phyloP scores from a whole-genome alignment of 306 rosid species.

The Vigna radiata region DNA sequence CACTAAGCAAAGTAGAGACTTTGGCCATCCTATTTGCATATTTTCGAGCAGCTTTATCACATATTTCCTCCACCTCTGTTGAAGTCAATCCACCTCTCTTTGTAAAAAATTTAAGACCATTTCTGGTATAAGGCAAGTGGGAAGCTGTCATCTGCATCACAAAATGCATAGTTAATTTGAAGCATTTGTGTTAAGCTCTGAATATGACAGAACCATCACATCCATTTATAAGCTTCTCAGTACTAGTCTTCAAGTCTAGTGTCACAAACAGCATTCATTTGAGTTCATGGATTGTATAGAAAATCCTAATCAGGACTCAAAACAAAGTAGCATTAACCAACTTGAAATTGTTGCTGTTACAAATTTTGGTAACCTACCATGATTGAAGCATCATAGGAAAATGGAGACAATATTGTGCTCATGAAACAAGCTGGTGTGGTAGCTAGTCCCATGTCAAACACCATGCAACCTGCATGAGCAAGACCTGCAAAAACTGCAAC shows the following conservation, averaged over 20 bases:
- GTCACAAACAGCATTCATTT: no score
- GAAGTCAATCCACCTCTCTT: conserved; percentile 83
- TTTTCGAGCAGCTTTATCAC: conserved; percentile 76
- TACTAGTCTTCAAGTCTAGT: conserved; percentile 2
- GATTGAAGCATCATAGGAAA: conserved; percentile 82
- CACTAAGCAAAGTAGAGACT: conserved; percentile 64
- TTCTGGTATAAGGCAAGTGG: conserved; percentile 87
- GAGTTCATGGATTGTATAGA: no score
- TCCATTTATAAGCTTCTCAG: not conserved
- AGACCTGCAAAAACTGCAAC: conserved; percentile 79
- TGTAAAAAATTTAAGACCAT: conserved; percentile 88
- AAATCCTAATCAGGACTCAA: no score
- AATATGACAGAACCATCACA: conserved; percentile 3
- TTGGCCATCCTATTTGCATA: conserved; percentile 73
- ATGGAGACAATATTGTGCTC: conserved; percentile 92
- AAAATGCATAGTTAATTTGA: not conserved
- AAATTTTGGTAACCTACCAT: conserved; percentile 57
- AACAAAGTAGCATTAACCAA: not conserved
- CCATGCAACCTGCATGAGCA: conserved; percentile 76
- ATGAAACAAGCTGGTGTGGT: conserved; percentile 98
- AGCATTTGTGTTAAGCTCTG: conserved; percentile 5
- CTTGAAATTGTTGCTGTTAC: not conserved
- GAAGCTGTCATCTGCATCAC: conserved; percentile 89
- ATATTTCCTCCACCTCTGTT: conserved; percentile 77
- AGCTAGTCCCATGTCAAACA: conserved; percentile 78